Base-by-base conservation (phyloP, 495 filamentous ascomycete genomes). In the Lasiosphaeriaceae sp. region DNA sequence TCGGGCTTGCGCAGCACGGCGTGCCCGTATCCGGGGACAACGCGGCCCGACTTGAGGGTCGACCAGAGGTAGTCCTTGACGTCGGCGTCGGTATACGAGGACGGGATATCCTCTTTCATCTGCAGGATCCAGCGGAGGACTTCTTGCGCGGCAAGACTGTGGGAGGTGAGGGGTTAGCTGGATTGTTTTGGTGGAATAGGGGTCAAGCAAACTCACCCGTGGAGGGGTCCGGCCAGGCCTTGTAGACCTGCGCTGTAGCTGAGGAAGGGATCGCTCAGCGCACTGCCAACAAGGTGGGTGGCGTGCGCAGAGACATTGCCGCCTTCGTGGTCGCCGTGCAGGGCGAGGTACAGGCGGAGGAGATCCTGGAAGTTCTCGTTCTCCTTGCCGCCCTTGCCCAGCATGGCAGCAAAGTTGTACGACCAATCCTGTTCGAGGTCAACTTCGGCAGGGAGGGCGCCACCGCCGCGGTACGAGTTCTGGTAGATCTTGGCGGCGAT, bases 401-500 rank as follows among this genome's bases (percentile, higher is more conserved):
- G 84, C 83, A 97, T 92, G 67, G 92, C 89, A 41, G 94, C 94
- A 60, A 96, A 97, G 78, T 98, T 98, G 80, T 96, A 92, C 0
- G 92, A 85, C 94, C 94, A 98, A 70, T 98, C 94, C 74, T 97
- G 92, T 45, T 87, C 77, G 29, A 80, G 68, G 66, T 97, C 92
- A 59, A 94, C 80, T 53, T 89, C 77, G 37, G 86, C 85, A 3
- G 92, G 89, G 20, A 93, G 78, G 43, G 86, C 79, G 44, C 88
- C 89, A 58, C 89, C 88, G 47, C 87, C 86, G 48, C 76, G 78
- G 73, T 92, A 93, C 5, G 87, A 81, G 71, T 92, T 92, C 60
- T 95, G 90, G 80, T 97, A 96, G 67, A 98, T 96, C 68, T 96
- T 93, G 23, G 95, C 94, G 23, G 94, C 94, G 66, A 98, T 92